Base-by-base conservation (phyloP, 176 grass and related monocot genomes). In the Aegilops bicornis region DNA sequence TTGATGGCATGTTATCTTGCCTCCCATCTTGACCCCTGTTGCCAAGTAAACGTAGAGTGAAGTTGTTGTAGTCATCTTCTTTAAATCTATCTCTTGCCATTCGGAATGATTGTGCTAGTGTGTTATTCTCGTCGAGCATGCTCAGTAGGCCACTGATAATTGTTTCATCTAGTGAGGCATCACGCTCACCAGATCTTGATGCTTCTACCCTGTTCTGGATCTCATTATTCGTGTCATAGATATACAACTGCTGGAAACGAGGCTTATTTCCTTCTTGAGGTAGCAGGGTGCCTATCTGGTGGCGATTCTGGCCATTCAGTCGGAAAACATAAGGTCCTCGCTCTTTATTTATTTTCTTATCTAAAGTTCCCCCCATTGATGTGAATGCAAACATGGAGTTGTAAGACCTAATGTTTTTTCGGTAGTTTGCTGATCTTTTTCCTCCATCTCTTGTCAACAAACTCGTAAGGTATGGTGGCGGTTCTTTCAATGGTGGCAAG, bases 371-470 rank as follows among this genome's bases (percentile, higher is more conserved):
- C 25, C 84, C 89, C 79, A 86, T 90, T 32, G 88, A 67, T 58
- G 82, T 64, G 68, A 76, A 87, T 35, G 87, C 64, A 58, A 79
- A 89, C 83, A 92, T 92, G 3, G 61, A 79, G 22, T 93, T 90
- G 66, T 90, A 90, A 27, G 35, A 35, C 20, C 79, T 77, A 2
- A 89, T 92, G 40, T 89, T 70, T 2, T 79, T 52, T 7, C 6
- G 3, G 12, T 69, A 86, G 37, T 91, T 82, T 32, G 10, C 23
- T 42, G 78, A 73, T 2, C 3, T 33, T 27, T 52, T 29, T 13
- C 56, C 76, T 50, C 65, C 52, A 5, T 88, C 30, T 71, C 8
- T 31, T 27, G 14, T 19, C 74, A 84, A 63, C 12, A 88, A 72
- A 62, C 30, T 64, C 5, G 32, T 27, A 87, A 82, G 78, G 69